Conservation (phyloP, 208 protist genomes). For the Wallacemonas rigidus region DNA sequence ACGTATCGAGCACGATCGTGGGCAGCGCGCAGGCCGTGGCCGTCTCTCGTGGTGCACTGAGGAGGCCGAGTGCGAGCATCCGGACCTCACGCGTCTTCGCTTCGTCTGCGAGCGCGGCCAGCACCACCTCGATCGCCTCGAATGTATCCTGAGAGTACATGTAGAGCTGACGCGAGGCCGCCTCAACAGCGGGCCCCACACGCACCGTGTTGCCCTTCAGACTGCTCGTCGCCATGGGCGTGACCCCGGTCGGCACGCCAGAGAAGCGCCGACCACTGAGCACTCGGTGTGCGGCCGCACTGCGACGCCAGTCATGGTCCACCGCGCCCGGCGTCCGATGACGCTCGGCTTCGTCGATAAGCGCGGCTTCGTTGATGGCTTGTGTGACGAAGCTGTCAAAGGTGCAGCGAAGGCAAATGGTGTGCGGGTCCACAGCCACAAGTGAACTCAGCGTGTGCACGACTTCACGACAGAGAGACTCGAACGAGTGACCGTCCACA, state of each 20-base stretch:
- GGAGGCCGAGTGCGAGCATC: slow-evolving; percentile 11
- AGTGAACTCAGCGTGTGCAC: slow-evolving; percentile 26
- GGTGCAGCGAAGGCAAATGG: slow-evolving; percentile 28
- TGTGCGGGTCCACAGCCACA: slow-evolving; percentile 18
- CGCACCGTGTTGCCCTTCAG: neutral
- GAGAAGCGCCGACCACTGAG: slow-evolving; percentile 12
- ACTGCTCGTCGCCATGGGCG: neutral
- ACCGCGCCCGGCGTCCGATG: slow-evolving; percentile 1
- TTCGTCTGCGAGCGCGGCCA: slow-evolving; percentile 23
- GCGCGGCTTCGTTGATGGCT: slow-evolving; percentile 19
- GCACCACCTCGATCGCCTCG: slow-evolving; percentile 23
- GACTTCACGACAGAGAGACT: slow-evolving; percentile 38
- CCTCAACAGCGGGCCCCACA: neutral
- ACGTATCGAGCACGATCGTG: slow-evolving; percentile 28
- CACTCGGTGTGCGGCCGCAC: slow-evolving; percentile 1
- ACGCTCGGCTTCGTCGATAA: slow-evolving; percentile 21
- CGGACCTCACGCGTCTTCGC: slow-evolving; percentile 22
- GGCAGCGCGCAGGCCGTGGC: slow-evolving; percentile 25
- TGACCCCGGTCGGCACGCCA: neutral
- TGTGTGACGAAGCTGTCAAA: slow-evolving; percentile 17
- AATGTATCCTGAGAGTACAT: slow-evolving; percentile 42
- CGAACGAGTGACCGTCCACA: slow-evolving; percentile 38
- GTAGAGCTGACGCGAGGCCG: slow-evolving; percentile 17
- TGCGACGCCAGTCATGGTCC: neutral
- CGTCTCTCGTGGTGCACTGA: slow-evolving; percentile 1